Base-by-base conservation (phyloP, 192 early-diverging fungal species). In the Oehlia diaphana region DNA sequence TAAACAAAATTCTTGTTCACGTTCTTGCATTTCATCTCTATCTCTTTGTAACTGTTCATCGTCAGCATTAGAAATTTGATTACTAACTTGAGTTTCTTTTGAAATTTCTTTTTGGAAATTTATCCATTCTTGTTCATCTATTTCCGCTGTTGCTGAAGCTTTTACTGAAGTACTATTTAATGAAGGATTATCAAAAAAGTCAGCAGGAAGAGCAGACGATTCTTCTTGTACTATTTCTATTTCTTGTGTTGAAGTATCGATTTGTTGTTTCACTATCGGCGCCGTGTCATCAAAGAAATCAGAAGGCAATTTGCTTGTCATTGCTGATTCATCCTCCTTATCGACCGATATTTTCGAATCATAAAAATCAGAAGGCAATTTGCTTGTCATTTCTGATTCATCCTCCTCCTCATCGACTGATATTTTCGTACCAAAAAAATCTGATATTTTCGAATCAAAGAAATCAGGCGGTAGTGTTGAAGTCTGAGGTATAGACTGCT, bases 11-110 rank as follows among this genome's bases (percentile, higher is more conserved):
- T 79, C 77, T 62, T 79, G 77, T 71, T 79, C 77, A 6, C 77
- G 28, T 47, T 71, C 77, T 71, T 69, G 65, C 77, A 79, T 79
- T 71, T 79, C 77, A 79, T 79, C 77, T 37, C 77, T 49, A 70
- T 79, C 77, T 21, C 53, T 23, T 63, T 79, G 77, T 61, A 79
- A 72, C 33, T 69, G 67, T 79, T 79, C 77, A 6, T 79, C 77
- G 63, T 79, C 77, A 26, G 67, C 77, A 71, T 71, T 35, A 10
- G 77, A 67, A 47, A 79, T 79, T 71, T 79, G 14, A 63, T 79
- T 71, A 53, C 61, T 64, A n/a, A 79, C 67, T 71, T 63, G 50
- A 37, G 77, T 79, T 79, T 79, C 77, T 79, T 79, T 79, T 62
- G 68, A 62, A 26, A 79, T 79, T 5, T 71, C 50, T 49, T 71